These are phyloP conservation scores for Nissolia schottii DNA, from an alignment of 306 rosid species.

Conservation along the genomic window DNA sequence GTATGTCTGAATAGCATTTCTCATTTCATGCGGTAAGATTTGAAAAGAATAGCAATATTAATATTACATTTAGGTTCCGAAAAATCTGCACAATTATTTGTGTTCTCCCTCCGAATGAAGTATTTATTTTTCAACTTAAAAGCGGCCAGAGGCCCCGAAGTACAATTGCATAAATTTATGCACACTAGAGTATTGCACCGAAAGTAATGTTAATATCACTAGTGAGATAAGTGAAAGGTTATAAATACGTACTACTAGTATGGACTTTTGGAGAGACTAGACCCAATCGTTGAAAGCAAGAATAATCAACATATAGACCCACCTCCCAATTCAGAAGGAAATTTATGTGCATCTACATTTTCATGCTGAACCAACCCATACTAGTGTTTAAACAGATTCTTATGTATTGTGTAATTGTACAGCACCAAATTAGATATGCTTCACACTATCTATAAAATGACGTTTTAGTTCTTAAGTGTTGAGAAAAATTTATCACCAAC, in stretches of 20 bases:
- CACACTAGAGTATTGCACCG: not conserved
- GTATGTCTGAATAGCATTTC: too few species aligned
- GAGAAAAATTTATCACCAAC: too few species aligned
- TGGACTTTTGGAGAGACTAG: not conserved
- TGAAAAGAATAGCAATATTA: not conserved
- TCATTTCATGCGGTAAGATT: too few species aligned
- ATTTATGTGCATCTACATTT: constrained; percentile 19
- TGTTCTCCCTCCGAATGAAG: not conserved
- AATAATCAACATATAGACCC: not conserved
- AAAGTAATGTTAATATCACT: not conserved
- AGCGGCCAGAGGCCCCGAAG: not conserved
- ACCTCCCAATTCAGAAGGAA: not conserved
- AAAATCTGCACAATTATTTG: not conserved
- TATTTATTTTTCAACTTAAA: not conserved
- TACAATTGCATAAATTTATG: not conserved
- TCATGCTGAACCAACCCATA: constrained; percentile 17
- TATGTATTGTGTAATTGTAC: too few species aligned
- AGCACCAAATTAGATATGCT: too few species aligned
- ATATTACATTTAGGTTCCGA: not conserved
- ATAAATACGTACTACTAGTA: not conserved
- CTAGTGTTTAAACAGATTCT: not conserved
- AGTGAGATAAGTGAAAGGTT: not conserved
- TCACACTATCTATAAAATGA: too few species aligned
- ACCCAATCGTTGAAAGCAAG: not conserved
- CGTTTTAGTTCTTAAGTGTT: too few species aligned